Evolutionary conservation across 768 basidiomycete species (phyloP), one percentile per base, ranked within the genome.

Genomic region (Exidia glandulosa): DNA sequence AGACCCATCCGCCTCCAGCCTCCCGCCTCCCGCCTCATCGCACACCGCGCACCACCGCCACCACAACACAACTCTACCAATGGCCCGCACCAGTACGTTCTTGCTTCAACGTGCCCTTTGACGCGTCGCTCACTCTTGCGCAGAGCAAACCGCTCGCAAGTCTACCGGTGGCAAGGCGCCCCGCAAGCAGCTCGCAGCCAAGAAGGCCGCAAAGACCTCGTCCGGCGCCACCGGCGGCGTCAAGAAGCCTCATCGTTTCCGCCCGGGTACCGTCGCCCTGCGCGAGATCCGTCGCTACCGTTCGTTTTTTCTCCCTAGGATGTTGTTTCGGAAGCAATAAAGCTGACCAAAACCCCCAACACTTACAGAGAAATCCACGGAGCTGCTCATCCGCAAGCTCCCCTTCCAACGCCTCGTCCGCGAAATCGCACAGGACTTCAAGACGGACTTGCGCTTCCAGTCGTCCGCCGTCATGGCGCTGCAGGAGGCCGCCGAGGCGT

Each of bases 291-390:
- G 95, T 72, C 83, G 94, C 74, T 96, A 97, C 82, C 94, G n/a
- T n/a, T n/a, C n/a, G n/a, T n/a, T n/a, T n/a, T n/a, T n/a, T n/a
- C n/a, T n/a, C n/a, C n/a, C n/a, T n/a, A n/a, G n/a, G n/a, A n/a
- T n/a, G n/a, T n/a, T n/a, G n/a, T n/a, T n/a, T n/a, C n/a, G n/a
- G n/a, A n/a, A n/a, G n/a, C n/a, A n/a, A n/a, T n/a, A n/a, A n/a
- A n/a, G n/a, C n/a, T n/a, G n/a, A n/a, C n/a, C n/a, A n/a, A n/a
- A n/a, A n/a, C n/a, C n/a, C n/a, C n/a, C n/a, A n/a, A n/a, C n/a
- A n/a, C n/a, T n/a, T n/a, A n/a, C n/a, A n/a, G n/a, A 97, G 77
- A 96, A 96, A 81, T 94, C 91, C 63, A 97, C 95, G 64, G 95
- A 97, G 82, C 87, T 99, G 66, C 85, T 98, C 69, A 97, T 98